phyloP scores from a whole-genome alignment of 768 basidiomycete species.

The Suillus subaureus region DNA sequence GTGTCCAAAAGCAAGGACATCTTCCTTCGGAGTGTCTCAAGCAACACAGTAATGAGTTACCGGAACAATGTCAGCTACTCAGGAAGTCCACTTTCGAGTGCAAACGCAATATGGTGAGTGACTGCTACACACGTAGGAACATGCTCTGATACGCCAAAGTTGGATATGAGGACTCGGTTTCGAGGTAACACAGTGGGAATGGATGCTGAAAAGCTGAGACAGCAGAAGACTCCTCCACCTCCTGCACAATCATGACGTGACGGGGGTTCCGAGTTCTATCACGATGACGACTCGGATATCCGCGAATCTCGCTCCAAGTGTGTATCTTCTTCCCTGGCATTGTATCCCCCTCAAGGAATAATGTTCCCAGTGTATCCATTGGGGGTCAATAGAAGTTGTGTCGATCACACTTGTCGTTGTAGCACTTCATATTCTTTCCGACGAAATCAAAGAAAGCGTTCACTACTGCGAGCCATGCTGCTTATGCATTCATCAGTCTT shows the following conservation, averaged over 20 bases:
- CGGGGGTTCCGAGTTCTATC: not conserved
- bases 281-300: not conserved
- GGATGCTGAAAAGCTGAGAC: constrained; percentile 28
- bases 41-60: constrained; percentile 73
- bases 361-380: not conserved
- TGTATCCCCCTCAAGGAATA: not conserved
- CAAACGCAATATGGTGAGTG: constrained; percentile 83
- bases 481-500: not conserved
- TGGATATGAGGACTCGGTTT: constrained; percentile 86
- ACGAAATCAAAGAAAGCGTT: not conserved
- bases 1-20: constrained; percentile 75
- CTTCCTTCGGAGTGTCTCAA: constrained; percentile 88
- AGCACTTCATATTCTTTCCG: not conserved
- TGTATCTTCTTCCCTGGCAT: not conserved
- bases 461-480: not conserved
- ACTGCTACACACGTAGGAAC: not conserved
- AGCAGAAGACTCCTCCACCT: constrained; percentile 11
- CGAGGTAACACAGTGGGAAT: constrained; percentile 69
- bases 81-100: constrained; percentile 87
- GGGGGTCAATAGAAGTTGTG: not conserved
- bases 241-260: constrained; percentile 7
- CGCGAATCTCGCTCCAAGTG: not conserved
- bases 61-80: constrained; percentile 77
- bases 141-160: constrained; percentile 37
- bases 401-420: not conserved